phyloP scores from a whole-genome alignment of 768 basidiomycete species.

The Suillus subaureus region DNA sequence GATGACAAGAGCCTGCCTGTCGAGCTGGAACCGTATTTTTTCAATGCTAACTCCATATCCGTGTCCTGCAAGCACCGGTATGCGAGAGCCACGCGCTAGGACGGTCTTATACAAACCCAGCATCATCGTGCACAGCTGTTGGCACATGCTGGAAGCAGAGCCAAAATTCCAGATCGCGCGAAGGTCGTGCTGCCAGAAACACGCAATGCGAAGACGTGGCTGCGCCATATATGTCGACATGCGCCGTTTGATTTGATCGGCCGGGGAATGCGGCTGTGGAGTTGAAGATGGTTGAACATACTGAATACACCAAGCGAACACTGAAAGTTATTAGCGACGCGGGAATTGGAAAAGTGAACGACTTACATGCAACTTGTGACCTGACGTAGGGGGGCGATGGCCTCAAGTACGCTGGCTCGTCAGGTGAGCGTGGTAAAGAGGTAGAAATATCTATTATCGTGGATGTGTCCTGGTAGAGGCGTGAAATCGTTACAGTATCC shows the following conservation, averaged over 20 bases:
- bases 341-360: conserved; percentile 13
- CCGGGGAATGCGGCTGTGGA: conserved; percentile 33
- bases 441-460: conserved; percentile 91
- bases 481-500: conserved; percentile 92
- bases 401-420: conserved; percentile 89
- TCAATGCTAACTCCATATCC: conserved; percentile 84
- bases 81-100: conserved; percentile 68
- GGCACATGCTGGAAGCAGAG: conserved; percentile 61
- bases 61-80: conserved; percentile 76
- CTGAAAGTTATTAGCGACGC: conserved; percentile 35
- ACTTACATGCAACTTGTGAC: conserved; percentile 77
- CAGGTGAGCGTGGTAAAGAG: conserved; percentile 87
- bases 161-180: conserved; percentile 84
- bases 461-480: conserved; percentile 76
- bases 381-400: conserved; percentile 92
- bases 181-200: conserved; percentile 95
- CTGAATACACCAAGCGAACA: conserved; percentile 96
- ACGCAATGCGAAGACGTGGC: conserved; percentile 73
- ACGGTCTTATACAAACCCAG: conserved; percentile 83
- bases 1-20: conserved; percentile 78
- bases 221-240: conserved; percentile 24
- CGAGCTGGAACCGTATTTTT: conserved; percentile 75
- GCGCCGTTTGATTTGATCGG: conserved; percentile 37
- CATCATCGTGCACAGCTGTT: conserved; percentile 86
- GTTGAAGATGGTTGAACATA: conserved; percentile 45